A percentile compares a stretch with the other conserved stretches of the same genome.
These are phyloP conservation scores for Sclerotinia minor DNA, from an alignment of 2,329 filamentous ascomycete genomes.

Conservation along the genomic window DNA sequence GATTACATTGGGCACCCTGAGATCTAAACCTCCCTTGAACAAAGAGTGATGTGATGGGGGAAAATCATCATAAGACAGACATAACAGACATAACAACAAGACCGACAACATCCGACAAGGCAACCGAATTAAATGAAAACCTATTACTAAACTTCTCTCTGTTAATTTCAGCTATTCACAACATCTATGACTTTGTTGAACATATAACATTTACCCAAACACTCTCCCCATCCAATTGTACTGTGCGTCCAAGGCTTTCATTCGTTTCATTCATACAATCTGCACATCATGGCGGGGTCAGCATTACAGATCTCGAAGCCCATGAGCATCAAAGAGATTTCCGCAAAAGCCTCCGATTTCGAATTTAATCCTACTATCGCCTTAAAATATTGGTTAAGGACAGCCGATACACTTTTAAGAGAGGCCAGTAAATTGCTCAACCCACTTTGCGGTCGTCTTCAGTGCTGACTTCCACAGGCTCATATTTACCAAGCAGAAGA, in stretches of 20 bases:
- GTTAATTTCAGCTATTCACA: not conserved
- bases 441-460: not conserved
- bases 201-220: not conserved
- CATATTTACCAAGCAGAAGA: slow-evolving; percentile 81
- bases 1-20: slow-evolving; percentile 10
- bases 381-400: slow-evolving; percentile 78
- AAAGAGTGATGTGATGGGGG: not conserved
- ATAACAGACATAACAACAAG: not conserved
- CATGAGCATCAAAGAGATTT: slow-evolving; percentile 74
- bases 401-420: slow-evolving; percentile 74
- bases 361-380: slow-evolving; percentile 76
- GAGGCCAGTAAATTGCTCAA: slow-evolving; percentile 58
- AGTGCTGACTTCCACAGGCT: slow-evolving; percentile 55
- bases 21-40: not conserved
- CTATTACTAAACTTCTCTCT: not conserved
- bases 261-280: slow-evolving; percentile 2
- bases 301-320: slow-evolving; percentile 47
- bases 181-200: not conserved
- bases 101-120: slow-evolving; percentile 5
- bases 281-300: slow-evolving; percentile 39
- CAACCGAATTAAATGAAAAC: not conserved
- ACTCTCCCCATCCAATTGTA: not conserved
- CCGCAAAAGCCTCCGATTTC: slow-evolving; percentile 73
- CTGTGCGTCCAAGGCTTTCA: not conserved
- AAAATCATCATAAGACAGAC: not conserved